Evolutionary conservation across 352 stramenopile species (phyloP).

Genomic region (Phytophthora tubulina): DNA sequence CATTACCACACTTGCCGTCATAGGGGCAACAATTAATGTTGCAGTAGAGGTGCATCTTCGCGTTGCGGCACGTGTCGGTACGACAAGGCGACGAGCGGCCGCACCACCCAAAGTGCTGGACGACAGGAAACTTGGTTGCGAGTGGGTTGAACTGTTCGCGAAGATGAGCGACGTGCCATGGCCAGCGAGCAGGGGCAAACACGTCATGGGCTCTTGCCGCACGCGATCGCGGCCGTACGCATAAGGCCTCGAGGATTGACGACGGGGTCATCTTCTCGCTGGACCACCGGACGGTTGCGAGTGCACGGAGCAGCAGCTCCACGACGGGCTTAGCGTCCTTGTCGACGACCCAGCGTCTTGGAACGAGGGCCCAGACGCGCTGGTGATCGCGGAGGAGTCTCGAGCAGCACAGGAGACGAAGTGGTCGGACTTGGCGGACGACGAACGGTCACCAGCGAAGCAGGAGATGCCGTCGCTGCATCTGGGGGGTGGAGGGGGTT

Average conservation of each 20-base stretch:
- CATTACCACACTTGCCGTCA: too few relatives aligned
- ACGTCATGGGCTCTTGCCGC: not conserved
- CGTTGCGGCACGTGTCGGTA: too few relatives aligned
- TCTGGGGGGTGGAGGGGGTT: too few relatives aligned
- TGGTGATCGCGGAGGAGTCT: not conserved
- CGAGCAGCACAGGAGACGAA: too few relatives aligned
- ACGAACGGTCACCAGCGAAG: too few relatives aligned
- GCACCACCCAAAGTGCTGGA: too few relatives aligned
- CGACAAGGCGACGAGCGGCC: too few relatives aligned
- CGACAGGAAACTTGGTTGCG: not conserved
- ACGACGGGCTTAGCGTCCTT: not conserved
- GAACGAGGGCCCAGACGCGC: not conserved
- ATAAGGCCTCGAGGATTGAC: not conserved
- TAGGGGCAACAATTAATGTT: too few relatives aligned
- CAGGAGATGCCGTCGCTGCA: too few relatives aligned
- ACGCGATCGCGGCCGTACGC: not conserved
- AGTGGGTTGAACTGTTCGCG: conserved; percentile 2
- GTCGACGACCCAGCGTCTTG: too few relatives aligned
- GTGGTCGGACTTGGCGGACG: too few relatives aligned
- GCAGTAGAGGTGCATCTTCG: too few relatives aligned
- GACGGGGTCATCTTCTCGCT: not conserved
- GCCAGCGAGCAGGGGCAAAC: not conserved
- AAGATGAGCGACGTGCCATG: not conserved
- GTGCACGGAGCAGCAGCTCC: not conserved
- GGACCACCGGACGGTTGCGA: not conserved